Conservation (phyloP, 140 eudicot species). For the Oenanthe javanica region DNA sequence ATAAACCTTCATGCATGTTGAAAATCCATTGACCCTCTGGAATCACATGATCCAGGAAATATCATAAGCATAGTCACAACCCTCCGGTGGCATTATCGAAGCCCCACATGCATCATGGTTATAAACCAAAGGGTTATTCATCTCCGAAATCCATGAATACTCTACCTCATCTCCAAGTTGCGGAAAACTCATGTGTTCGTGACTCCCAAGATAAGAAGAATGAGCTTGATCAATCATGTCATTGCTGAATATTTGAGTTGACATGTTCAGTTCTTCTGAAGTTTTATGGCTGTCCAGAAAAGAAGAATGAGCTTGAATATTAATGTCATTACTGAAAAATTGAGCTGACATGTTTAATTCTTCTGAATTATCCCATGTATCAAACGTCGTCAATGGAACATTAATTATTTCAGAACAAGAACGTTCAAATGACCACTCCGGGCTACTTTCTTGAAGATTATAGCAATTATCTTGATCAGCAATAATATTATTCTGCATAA, state of each 20-base stretch:
- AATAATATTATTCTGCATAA: slow-evolving; percentile 13
- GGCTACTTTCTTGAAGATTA: slow-evolving; percentile 20
- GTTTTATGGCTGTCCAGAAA: not conserved
- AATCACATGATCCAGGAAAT: slow-evolving; percentile 8
- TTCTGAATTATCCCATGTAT: slow-evolving; percentile 24
- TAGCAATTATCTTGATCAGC: not conserved
- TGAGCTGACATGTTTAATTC: slow-evolving; percentile 25
- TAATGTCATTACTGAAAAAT: not conserved
- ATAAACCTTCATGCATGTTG: not conserved
- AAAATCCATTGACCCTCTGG: not conserved
- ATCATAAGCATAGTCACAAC: slow-evolving; percentile 5
- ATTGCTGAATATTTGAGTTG: slow-evolving; percentile 11
- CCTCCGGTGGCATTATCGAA: slow-evolving; percentile 6
- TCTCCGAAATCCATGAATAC: slow-evolving; percentile 18
- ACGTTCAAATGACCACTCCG: slow-evolving; percentile 18
- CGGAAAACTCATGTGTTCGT: not conserved
- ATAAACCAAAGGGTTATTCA: slow-evolving; percentile 25
- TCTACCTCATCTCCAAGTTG: not conserved
- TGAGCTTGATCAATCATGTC: slow-evolving; percentile 7
- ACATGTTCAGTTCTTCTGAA: slow-evolving; percentile 23
- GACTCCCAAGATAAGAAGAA: not conserved
- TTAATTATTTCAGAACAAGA: slow-evolving; percentile 12
- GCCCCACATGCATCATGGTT: slow-evolving; percentile 6
- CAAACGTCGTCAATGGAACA: slow-evolving; percentile 8
- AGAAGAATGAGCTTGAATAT: slow-evolving; percentile 1